These are phyloP conservation scores for Tubosaeta brunneosetosa DNA, from an alignment of 768 basidiomycete species.

Conservation along the genomic window DNA sequence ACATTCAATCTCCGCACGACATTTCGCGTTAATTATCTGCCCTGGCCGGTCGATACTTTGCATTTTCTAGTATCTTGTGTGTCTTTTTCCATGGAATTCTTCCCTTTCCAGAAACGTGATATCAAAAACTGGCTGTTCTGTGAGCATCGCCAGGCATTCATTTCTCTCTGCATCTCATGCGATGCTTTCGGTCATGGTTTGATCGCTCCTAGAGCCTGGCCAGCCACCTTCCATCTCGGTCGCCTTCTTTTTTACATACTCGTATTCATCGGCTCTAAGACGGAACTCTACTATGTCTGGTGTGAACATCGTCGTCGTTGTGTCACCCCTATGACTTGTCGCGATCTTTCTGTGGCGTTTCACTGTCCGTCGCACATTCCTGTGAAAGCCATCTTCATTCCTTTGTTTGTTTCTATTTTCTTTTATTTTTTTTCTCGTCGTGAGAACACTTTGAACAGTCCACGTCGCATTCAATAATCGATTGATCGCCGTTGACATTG, in stretches of 20 bases:
- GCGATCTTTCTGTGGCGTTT: slow-evolving; percentile 15
- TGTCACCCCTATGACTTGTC: slow-evolving; percentile 13
- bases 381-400: neutral
- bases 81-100: slow-evolving; percentile 17
- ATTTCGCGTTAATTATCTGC: slow-evolving; percentile 26
- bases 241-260: slow-evolving; percentile 28
- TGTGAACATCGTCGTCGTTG: neutral
- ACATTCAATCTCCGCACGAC: slow-evolving; percentile 32
- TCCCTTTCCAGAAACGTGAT: slow-evolving; percentile 31
- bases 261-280: slow-evolving; percentile 26
- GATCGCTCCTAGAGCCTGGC: slow-evolving; percentile 25
- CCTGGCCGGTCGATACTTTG: slow-evolving; percentile 16
- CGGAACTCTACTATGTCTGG: slow-evolving; percentile 21
- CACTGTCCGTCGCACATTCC: slow-evolving; percentile 13
- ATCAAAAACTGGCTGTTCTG: slow-evolving; percentile 30
- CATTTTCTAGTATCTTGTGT: neutral
- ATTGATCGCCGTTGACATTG: slow-evolving; percentile 34
- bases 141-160: slow-evolving; percentile 28
- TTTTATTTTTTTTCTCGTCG: slow-evolving; percentile 6
- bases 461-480: slow-evolving; percentile 26
- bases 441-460: neutral
- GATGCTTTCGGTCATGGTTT: slow-evolving; percentile 27
- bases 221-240: slow-evolving; percentile 22
- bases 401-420: slow-evolving; percentile 18
- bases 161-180: slow-evolving; percentile 25